Evolutionary conservation across 768 basidiomycete species (phyloP).

Genomic region (Mycena latifolia): DNA sequence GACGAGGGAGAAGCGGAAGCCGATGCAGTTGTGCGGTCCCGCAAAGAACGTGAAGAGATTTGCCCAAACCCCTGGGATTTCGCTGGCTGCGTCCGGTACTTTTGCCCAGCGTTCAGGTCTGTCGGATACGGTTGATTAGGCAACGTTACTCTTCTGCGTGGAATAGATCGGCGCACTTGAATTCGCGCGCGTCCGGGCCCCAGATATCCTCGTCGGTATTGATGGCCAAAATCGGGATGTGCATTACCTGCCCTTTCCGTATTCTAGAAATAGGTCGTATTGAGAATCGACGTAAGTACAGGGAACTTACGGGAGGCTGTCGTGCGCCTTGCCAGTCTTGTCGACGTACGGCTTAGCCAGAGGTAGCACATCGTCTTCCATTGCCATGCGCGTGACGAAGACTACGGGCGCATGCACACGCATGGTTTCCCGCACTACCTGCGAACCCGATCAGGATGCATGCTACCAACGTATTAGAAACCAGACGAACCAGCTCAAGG

Average conservation of each 20-base stretch:
- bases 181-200: constrained; percentile 74
- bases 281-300: neutral
- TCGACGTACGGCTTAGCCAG: constrained; percentile 60
- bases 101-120: too few species aligned
- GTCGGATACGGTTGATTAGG: too few species aligned
- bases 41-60: too few species aligned
- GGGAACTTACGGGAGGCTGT: constrained; percentile 46
- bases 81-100: too few species aligned
- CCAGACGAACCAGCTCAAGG: constrained; percentile 44
- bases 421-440: constrained; percentile 62
- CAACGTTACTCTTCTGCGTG: too few species aligned
- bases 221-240: constrained; percentile 51
- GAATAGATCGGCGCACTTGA: constrained; percentile 68
- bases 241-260: constrained; percentile 56
- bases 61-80: too few species aligned
- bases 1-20: constrained; percentile 47
- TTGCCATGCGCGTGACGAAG: constrained; percentile 55
- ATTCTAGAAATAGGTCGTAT: constrained; percentile 41
- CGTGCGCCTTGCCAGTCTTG: constrained; percentile 52
- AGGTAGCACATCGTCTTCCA: constrained; percentile 66
- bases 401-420: constrained; percentile 68
- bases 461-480: neutral
- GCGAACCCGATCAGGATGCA: constrained; percentile 21
- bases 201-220: constrained; percentile 61
- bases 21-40: constrained; percentile 79